These are phyloP conservation scores for Vaccinium vitisidaea DNA, from an alignment of 148 eudicot genomes.

Conservation along the genomic window DNA sequence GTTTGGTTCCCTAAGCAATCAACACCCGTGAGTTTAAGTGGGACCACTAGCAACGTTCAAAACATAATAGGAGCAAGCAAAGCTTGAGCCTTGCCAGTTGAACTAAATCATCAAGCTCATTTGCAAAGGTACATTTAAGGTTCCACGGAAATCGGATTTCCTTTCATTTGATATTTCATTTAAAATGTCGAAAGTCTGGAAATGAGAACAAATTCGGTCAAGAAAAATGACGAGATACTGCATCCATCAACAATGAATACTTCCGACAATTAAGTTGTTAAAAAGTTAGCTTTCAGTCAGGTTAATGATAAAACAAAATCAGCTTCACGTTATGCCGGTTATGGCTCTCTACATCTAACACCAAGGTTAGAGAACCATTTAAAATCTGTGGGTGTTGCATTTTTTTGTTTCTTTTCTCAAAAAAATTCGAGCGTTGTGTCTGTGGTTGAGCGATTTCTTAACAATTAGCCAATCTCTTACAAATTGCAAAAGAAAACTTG, in stretches of 20 bases:
- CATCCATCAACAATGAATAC: not conserved
- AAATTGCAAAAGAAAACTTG: not conserved
- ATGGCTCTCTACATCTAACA: not conserved
- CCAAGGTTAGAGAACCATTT: no score
- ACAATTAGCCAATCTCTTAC: not conserved
- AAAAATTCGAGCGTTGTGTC: no score
- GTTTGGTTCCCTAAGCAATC: not conserved
- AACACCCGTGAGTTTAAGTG: not conserved
- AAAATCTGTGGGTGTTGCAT: not conserved
- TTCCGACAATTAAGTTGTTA: not conserved
- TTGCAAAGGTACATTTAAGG: not conserved
- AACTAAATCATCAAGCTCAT: not conserved
- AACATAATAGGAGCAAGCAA: not conserved
- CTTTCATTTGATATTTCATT: not conserved
- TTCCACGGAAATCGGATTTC: not conserved
- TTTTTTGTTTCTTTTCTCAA: not conserved
- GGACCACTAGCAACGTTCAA: not conserved
- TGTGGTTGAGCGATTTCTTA: not conserved
- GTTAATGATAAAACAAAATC: not conserved
- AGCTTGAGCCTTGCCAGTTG: not conserved
- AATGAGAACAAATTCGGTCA: not conserved
- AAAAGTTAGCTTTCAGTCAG: not conserved
- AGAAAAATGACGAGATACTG: not conserved
- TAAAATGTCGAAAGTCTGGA: not conserved
- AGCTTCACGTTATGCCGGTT: not conserved